Percentiles rank a stretch among this genome's conserved stretches.
These are phyloP conservation scores for Tuber microsphaerosporum DNA, from an alignment of 495 filamentous ascomycete species.

Conservation along the genomic window DNA sequence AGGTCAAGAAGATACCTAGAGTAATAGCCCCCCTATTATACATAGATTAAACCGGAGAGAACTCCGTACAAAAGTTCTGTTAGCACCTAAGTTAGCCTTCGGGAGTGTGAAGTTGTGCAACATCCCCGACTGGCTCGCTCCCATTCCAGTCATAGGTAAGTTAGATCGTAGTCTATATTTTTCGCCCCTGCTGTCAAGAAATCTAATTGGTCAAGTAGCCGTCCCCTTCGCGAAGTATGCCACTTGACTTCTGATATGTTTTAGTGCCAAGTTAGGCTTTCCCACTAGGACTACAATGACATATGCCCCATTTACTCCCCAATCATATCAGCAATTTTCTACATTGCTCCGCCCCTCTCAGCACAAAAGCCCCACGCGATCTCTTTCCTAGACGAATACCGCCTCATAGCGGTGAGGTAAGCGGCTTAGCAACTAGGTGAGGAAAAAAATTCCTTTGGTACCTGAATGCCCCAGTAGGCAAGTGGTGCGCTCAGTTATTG, in stretches of 20 bases:
- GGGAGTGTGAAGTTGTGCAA: not conserved
- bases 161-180: not conserved
- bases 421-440: not conserved
- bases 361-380: not conserved
- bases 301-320: not conserved
- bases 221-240: not conserved
- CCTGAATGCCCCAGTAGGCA: not conserved
- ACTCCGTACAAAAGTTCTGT: not conserved
- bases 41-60: not conserved
- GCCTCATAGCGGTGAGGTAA: not conserved
- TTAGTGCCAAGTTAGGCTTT: not conserved
- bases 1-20: not conserved
- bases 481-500: not conserved
- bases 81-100: not conserved
- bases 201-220: not conserved
- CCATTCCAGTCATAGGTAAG: not conserved
- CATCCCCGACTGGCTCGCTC: not conserved
- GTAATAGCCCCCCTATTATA: not conserved
- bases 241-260: not conserved
- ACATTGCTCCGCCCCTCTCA: not conserved
- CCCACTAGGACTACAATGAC: not conserved
- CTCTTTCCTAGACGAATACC: not conserved
- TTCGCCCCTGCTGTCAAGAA: not conserved
- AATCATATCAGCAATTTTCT: not conserved
- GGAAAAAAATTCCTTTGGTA: not conserved